Conservation (phyloP, 129 eudicot species). For the Ambrosia artemisiifolia region DNA sequence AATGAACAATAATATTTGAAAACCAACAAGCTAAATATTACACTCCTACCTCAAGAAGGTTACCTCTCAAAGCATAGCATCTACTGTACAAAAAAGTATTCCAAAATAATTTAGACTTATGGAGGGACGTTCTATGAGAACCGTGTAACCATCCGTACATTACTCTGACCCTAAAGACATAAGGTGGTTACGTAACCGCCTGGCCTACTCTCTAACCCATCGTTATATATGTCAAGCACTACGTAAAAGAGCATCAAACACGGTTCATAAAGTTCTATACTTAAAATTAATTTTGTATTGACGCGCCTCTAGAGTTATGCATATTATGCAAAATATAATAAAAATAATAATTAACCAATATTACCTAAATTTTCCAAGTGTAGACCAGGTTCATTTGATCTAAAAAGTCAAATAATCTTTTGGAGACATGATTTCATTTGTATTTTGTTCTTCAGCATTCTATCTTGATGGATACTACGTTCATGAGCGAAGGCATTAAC, state of each 20-base stretch:
- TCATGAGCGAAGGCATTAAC: slow-evolving; percentile 98
- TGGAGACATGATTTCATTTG: slow-evolving; percentile 88
- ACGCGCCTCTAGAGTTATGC: no score
- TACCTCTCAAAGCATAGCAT: slow-evolving; percentile 87
- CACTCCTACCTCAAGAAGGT: slow-evolving; percentile 77
- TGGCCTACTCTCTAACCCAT: no score
- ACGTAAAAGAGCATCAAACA: no score
- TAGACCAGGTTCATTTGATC: slow-evolving; percentile 89
- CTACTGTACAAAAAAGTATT: slow-evolving; percentile 54
- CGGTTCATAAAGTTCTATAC: no score
- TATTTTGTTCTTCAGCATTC: slow-evolving; percentile 82
- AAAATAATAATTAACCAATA: neutral
- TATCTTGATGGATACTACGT: slow-evolving; percentile 99
- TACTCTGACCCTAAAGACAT: no score
- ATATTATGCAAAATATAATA: slow-evolving; percentile 13
- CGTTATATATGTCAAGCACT: no score
- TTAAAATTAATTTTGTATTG: no score
- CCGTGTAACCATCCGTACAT: no score
- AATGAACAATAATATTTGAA: neutral
- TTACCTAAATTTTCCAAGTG: slow-evolving; percentile 95
- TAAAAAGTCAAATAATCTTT: slow-evolving; percentile 90
- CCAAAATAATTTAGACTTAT: slow-evolving; percentile 1
- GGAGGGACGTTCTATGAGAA: no score
- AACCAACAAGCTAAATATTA: slow-evolving; percentile 1
- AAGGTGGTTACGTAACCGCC: no score